Conservation (phyloP, 257 asterid genomes). For the Echium plantagineum region DNA sequence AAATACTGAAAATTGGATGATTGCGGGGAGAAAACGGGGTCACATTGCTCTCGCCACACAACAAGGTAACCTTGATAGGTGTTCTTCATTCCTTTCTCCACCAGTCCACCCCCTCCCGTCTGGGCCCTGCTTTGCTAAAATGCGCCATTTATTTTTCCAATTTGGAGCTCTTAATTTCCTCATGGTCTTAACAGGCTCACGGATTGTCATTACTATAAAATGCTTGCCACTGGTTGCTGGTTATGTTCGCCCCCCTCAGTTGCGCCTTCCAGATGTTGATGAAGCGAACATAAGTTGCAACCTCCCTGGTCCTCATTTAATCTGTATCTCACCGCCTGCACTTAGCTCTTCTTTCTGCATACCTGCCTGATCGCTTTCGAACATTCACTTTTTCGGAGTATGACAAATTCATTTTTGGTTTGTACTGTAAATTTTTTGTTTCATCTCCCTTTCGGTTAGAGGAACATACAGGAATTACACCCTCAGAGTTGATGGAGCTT, state of each 20-base stretch:
- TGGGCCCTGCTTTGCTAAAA: no score
- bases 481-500: no score
- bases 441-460: background rate
- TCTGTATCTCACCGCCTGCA: conserved; percentile 78
- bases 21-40: conserved; percentile 95
- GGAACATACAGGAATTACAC: no score
- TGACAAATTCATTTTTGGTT: no score
- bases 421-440: conserved; percentile 1
- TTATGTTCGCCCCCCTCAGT: conserved; percentile 85
- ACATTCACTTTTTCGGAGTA: background rate
- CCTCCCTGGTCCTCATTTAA: conserved; percentile 92
- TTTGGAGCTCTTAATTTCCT: conserved; percentile 7
- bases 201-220: conserved; percentile 60
- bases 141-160: background rate
- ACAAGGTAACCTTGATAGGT: conserved; percentile 43
- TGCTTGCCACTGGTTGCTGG: conserved; percentile 95
- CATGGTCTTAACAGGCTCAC: conserved; percentile 47
- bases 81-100: background rate
- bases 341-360: conserved; percentile 91
- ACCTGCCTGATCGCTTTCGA: conserved; percentile 33
- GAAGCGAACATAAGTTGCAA: conserved; percentile 75
- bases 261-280: conserved; percentile 61
- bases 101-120: no score
- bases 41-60: conserved; percentile 55
- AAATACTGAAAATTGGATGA: conserved; percentile 90